Conservation (phyloP, 768 basidiomycete species). For the Sarcodon aspratus region DNA sequence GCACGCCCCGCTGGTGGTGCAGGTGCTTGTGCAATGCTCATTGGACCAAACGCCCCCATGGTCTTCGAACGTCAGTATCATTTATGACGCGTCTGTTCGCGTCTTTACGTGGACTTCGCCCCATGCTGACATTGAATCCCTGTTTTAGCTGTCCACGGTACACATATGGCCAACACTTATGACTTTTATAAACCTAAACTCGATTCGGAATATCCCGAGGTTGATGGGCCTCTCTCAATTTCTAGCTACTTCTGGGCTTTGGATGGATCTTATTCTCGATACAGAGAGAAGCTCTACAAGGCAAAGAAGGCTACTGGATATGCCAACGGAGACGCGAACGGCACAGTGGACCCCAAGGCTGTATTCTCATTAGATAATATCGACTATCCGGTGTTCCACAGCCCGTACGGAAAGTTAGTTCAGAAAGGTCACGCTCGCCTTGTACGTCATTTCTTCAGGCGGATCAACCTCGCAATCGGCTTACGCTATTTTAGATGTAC, state of each 20-base stretch:
- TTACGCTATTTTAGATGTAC: constrained; percentile 30
- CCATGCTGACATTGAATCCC: background rate
- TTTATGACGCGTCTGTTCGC: constrained; percentile 14
- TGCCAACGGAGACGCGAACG: constrained; percentile 20
- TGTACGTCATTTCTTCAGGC: constrained; percentile 16
- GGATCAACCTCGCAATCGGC: background rate
- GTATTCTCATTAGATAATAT: constrained; percentile 68
- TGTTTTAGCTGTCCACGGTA: constrained; percentile 46
- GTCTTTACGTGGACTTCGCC: constrained; percentile 28
- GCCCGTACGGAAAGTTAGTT: constrained; percentile 97
- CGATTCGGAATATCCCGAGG: constrained; percentile 90
- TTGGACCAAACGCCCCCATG: constrained; percentile 93
- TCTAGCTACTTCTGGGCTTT: constrained; percentile 92
- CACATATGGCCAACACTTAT: constrained; percentile 95
- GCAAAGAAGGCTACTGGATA: constrained; percentile 35
- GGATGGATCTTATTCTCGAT: constrained; percentile 79
- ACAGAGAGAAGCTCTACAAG: constrained; percentile 70
- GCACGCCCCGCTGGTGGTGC: constrained; percentile 96
- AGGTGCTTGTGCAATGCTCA: constrained; percentile 88
- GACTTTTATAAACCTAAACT: constrained; percentile 99
- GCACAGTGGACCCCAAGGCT: constrained; percentile 25
- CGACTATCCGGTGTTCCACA: constrained; percentile 94
- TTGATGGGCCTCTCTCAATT: constrained; percentile 94
- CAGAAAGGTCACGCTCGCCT: constrained; percentile 94
- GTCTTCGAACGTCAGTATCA: constrained; percentile 80